Percentiles rank a stretch among this genome's conserved stretches.
These are phyloP conservation scores for Apiotrichum veenhuisii DNA, from an alignment of 1,284 basidiomycete genomes.

Conservation along the genomic window DNA sequence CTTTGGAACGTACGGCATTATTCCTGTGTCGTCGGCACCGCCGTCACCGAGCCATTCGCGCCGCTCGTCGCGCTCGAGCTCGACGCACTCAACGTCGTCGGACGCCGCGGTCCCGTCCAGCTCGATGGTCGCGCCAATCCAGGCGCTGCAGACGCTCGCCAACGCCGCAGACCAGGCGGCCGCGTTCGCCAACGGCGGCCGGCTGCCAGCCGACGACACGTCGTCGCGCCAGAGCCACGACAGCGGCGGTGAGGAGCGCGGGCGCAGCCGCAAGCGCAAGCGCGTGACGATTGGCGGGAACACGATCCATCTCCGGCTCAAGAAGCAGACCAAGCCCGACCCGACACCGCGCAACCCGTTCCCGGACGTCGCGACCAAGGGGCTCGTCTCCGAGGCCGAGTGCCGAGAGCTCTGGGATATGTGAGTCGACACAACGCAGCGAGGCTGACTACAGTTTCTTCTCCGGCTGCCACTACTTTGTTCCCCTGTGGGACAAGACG, in stretches of 20 bases:
- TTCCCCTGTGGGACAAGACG: conserved; percentile 81
- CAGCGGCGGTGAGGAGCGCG: conserved; percentile 9
- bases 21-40: conserved; percentile 58
- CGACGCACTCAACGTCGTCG: conserved; percentile 75
- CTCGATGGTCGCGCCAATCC: conserved; percentile 77
- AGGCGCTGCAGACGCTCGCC: conserved; percentile 83
- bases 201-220: neutral
- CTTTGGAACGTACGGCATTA: conserved; percentile 83
- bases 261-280: conserved; percentile 31
- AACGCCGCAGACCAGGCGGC: conserved; percentile 91
- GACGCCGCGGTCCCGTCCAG: conserved; percentile 49
- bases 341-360: conserved; percentile 67
- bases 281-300: conserved; percentile 32
- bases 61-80: conserved; percentile 56
- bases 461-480: conserved; percentile 89
- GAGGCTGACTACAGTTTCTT: conserved; percentile 72
- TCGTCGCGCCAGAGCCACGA: conserved; percentile 2
- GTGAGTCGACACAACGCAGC: conserved; percentile 55
- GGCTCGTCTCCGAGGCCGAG: conserved; percentile 70
- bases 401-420: conserved; percentile 80
- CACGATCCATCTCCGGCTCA: conserved; percentile 57
- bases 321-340: conserved; percentile 81
- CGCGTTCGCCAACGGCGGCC: conserved; percentile 24
- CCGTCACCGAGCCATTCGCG: conserved; percentile 53
- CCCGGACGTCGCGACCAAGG: conserved; percentile 52